A percentile compares a stretch with the other conserved stretches of the same genome.
Evolutionary conservation across 345 rosid genomes (phyloP).

Genomic region (Diplotaxis tenuifolia): DNA sequence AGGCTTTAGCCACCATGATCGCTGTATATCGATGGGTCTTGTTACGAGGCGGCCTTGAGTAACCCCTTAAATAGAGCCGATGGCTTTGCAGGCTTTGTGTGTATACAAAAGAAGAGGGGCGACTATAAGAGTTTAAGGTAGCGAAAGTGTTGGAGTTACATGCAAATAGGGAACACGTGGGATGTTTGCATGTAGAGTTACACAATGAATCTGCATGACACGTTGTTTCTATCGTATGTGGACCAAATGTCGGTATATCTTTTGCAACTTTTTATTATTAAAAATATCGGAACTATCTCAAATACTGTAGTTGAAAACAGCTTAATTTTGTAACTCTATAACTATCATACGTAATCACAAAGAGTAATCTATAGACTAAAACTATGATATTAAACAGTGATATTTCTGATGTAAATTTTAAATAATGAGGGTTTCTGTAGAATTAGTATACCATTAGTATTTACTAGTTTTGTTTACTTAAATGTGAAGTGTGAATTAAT

Average conservation of each 20-base stretch:
- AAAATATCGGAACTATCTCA: no score
- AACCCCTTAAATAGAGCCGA: background rate
- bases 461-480: background rate
- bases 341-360: background rate
- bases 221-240: background rate
- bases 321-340: background rate
- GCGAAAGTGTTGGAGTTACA: constrained; percentile 32
- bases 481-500: background rate
- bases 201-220: constrained; percentile 16
- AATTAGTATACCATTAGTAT: background rate
- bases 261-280: no score
- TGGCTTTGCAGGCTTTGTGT: background rate
- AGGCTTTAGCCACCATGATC: constrained; percentile 32
- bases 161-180: constrained; percentile 34
- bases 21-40: constrained; percentile 14
- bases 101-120: background rate
- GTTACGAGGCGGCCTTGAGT: background rate
- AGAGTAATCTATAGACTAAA: no score
- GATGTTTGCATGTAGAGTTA: constrained; percentile 29
- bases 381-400: background rate
- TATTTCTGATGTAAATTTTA: background rate
- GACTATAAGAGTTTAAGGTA: background rate
- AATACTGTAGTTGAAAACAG: background rate
- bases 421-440: background rate
- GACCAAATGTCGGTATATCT: no score